Conservation (phyloP, 208 protist genomes). For the Trypanosomatidae sp. region DNA sequence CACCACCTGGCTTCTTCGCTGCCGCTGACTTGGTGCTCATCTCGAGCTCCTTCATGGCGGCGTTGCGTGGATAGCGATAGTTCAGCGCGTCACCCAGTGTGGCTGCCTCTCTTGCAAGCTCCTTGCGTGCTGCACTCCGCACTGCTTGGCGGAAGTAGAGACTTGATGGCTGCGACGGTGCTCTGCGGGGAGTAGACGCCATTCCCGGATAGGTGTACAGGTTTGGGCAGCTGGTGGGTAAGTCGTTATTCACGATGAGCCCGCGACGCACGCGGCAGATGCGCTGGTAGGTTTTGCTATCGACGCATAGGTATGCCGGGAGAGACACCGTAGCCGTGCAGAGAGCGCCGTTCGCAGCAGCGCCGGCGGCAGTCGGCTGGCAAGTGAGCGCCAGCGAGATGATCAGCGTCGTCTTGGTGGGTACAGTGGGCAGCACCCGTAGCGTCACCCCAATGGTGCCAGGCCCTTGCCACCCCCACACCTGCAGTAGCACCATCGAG, state of each 20-base stretch:
- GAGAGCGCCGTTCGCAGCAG: neutral
- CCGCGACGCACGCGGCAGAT: slow-evolving; percentile 23
- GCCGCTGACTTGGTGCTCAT: neutral
- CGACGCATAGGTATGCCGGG: slow-evolving; percentile 18
- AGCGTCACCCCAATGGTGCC: slow-evolving; percentile 21
- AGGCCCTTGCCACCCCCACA: slow-evolving; percentile 12
- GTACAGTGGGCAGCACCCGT: slow-evolving; percentile 19
- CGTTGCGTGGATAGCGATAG: slow-evolving; percentile 15
- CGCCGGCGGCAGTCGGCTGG: neutral
- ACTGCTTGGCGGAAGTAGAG: slow-evolving; percentile 28
- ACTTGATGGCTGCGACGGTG: slow-evolving; percentile 11
- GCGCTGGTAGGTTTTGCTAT: slow-evolving; percentile 20
- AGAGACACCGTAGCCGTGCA: slow-evolving; percentile 10
- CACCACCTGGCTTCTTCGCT: neutral
- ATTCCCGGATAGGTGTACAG: neutral
- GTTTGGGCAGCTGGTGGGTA: slow-evolving; percentile 5
- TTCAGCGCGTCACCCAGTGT: slow-evolving; percentile 17
- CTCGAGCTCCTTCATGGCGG: slow-evolving; percentile 4
- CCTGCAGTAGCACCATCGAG: slow-evolving; percentile 16
- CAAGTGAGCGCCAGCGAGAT: slow-evolving; percentile 16
- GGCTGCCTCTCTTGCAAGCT: slow-evolving; percentile 20
- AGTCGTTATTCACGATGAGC: slow-evolving; percentile 14
- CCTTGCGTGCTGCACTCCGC: slow-evolving; percentile 10
- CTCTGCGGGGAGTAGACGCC: neutral
- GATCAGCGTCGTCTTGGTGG: slow-evolving; percentile 11